These are phyloP conservation scores for Perkinsus chesapeaki DNA, from an alignment of 169 alveolate genomes.

Conservation along the genomic window DNA sequence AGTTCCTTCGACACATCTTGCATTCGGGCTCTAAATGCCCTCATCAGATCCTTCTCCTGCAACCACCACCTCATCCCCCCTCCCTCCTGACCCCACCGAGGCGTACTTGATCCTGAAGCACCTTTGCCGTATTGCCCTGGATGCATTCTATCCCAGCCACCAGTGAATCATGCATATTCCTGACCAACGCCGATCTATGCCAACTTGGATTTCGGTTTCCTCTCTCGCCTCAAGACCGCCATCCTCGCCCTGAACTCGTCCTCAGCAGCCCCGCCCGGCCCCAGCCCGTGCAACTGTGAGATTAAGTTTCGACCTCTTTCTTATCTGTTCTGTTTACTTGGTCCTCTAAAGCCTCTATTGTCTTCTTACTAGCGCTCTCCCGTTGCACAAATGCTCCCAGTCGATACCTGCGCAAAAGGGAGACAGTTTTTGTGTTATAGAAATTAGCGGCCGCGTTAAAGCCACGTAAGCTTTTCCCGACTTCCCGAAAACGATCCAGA, in stretches of 20 bases:
- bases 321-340: not conserved
- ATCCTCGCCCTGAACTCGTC: not conserved
- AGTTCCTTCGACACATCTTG: constrained; percentile 12
- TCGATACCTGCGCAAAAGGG: constrained; percentile 5
- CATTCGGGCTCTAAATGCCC: too few species aligned
- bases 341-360: constrained; percentile 4
- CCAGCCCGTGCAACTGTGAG: not conserved
- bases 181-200: not conserved
- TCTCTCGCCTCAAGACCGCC: not conserved
- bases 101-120: not conserved
- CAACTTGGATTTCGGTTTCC: not conserved
- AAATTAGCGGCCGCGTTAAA: too few species aligned
- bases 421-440: too few species aligned
- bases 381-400: not conserved
- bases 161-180: constrained; percentile 10
- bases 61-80: too few species aligned
- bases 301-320: not conserved
- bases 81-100: not conserved
- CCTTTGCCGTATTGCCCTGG: constrained; percentile 8
- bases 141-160: constrained; percentile 7
- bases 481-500: too few species aligned
- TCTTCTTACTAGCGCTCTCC: not conserved
- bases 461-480: too few species aligned
- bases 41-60: too few species aligned
- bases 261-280: constrained; percentile 9